Conservation (phyloP, 2,329 filamentous ascomycete species). For the Aspergillus floridensis region DNA sequence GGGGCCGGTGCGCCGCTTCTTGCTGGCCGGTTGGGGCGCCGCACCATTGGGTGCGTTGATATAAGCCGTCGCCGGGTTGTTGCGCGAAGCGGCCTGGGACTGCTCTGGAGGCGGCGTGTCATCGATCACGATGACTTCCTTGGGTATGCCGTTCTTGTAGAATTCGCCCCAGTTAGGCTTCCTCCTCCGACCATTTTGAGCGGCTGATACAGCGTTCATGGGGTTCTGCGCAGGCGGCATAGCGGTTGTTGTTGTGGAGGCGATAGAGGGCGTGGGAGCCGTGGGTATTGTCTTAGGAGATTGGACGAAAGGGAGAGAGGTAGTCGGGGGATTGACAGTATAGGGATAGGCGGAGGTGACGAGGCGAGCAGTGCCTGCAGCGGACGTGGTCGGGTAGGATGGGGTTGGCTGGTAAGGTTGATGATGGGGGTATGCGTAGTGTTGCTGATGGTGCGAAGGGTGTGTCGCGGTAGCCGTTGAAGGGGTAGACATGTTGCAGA, state of each 20-base stretch:
- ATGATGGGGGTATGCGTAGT: constrained; percentile 61
- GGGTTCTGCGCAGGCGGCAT: constrained; percentile 41
- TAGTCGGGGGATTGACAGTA: constrained; percentile 34
- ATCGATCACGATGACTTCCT: constrained; percentile 78
- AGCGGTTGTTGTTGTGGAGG: constrained; percentile 33
- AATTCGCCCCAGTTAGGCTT: constrained; percentile 75
- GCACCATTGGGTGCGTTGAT: constrained; percentile 28
- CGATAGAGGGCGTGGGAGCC: constrained; percentile 26
- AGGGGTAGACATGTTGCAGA: constrained; percentile 70
- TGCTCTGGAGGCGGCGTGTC: constrained; percentile 60
- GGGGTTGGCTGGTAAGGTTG: constrained; percentile 55
- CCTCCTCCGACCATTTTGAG: constrained; percentile 51
- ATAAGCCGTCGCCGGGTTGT: constrained; percentile 22
- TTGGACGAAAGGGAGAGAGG: constrained; percentile 34
- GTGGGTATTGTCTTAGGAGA: constrained; percentile 38
- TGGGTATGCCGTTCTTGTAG: constrained; percentile 78
- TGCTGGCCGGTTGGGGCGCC: constrained; percentile 51
- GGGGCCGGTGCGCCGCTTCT: constrained; percentile 69
- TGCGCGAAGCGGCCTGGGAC: constrained; percentile 22
- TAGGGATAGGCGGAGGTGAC: constrained; percentile 45
- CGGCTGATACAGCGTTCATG: constrained; percentile 38
- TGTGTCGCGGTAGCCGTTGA: constrained; percentile 73
- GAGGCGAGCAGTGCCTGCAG: constrained; percentile 41
- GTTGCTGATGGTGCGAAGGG: constrained; percentile 60
- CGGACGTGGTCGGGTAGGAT: constrained; percentile 50